Conservation (phyloP, 2,329 filamentous ascomycete species). For the Blastomyces parvus region DNA sequence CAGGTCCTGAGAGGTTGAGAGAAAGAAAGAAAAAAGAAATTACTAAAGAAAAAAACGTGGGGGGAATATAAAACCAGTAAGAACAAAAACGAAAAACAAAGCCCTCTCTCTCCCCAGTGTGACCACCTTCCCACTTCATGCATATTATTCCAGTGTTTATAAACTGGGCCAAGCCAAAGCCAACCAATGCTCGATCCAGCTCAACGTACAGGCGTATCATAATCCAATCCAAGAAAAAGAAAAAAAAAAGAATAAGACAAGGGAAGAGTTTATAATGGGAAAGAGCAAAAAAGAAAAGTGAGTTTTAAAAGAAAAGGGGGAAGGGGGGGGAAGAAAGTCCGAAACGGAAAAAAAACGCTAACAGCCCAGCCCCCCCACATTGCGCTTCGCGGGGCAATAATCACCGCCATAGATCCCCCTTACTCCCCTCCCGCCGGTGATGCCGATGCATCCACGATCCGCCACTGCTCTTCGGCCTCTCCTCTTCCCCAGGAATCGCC, state of each 20-base stretch:
- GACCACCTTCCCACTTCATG: background rate
- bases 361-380: background rate
- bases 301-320: no score
- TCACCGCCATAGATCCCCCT: conserved; percentile 34
- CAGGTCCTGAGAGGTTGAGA: background rate
- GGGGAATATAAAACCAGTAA: background rate
- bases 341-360: background rate
- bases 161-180: background rate
- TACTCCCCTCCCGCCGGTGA: conserved; percentile 23
- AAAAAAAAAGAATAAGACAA: conserved; percentile 24
- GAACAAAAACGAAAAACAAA: background rate
- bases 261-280: conserved; percentile 17
- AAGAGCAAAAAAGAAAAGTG: background rate
- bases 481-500: conserved; percentile 49
- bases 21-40: background rate
- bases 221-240: conserved; percentile 14
- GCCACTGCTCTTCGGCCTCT: conserved; percentile 29
- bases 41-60: background rate
- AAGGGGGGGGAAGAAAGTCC: no score
- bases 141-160: background rate
- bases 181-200: background rate
- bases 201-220: background rate
- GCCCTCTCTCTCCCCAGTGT: background rate
- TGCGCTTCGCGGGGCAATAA: conserved; percentile 5
- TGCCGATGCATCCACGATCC: conserved; percentile 9